Evolutionary conservation across 1,284 basidiomycete genomes (phyloP), one percentile per base, ranked within the genome.

Genomic region (Ganoderma leucocontextum): DNA sequence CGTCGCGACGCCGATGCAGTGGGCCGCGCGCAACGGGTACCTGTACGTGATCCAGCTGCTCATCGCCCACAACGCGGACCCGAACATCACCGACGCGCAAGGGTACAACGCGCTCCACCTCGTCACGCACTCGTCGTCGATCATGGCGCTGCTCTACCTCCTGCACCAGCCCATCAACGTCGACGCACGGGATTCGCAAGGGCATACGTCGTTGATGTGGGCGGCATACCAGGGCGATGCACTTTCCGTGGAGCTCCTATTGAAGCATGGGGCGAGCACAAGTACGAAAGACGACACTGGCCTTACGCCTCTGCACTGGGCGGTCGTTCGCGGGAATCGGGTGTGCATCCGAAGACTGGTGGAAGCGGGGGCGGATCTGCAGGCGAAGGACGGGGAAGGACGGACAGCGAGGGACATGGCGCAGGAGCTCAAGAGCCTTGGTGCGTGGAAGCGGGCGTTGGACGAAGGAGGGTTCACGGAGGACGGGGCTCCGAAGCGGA

Each of bases 191-290:
- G 98, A 99, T 79, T 84, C 90, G 1, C 94, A 96, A 76, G 97
- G 97, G 0, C 98, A 99, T 77, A 99, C 97, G 0, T 88, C 95
- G 0, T 86, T 99, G 64, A 98, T 99, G 95, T 99, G 98, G 98
- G 98, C 98, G 2, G 95, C 96, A 4, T 99, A 99, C 82, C 98
- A 99, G 79, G 97, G 97, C 57, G 98, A 99, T 76, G 96, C 95
- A 1, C 88, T 99, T 29, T 96, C 94, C 0, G 95, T 99, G 2
- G 95, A 98, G 71, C 82, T 99, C 41, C 82, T 99, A 22, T 86
- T 99, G 63, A 89, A 92, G 66, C 95, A 97, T 73, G 96, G 96
- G 9, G 95, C 97, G 2, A 92, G 89, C 65, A 85, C 92, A 0
- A 89, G 89, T 70, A 82, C 91, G 5, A 86, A 86, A 49, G 98